These are phyloP conservation scores for Modicella reniformis DNA, from an alignment of 371 early-diverging fungal genomes.

Conservation along the genomic window DNA sequence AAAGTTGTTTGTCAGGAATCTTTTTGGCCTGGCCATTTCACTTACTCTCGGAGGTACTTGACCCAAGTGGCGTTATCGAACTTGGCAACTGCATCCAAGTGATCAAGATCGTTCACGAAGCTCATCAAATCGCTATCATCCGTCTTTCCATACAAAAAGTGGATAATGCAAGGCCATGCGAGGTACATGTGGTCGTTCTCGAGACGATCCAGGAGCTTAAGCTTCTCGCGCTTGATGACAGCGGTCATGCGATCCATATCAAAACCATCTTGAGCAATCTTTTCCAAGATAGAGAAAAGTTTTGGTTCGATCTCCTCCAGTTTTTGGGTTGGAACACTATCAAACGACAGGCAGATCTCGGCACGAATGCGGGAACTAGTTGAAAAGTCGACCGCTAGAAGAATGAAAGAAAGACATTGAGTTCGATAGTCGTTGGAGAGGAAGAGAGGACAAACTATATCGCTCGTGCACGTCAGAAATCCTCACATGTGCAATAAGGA, in stretches of 20 bases:
- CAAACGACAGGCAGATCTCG: slow-evolving; percentile 62
- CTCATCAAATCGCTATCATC: slow-evolving; percentile 64
- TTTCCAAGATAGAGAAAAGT: slow-evolving; percentile 61
- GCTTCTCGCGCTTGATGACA: slow-evolving; percentile 68
- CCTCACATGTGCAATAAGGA: slow-evolving; percentile 69
- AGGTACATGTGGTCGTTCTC: slow-evolving; percentile 50
- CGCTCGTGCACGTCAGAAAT: no score
- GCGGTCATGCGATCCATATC: slow-evolving; percentile 73
- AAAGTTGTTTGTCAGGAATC: no score
- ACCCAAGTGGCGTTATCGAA: slow-evolving; percentile 66
- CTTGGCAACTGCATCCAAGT: slow-evolving; percentile 58
- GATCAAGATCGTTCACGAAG: slow-evolving; percentile 62
- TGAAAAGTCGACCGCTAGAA: slow-evolving; percentile 64
- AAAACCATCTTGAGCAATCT: slow-evolving; percentile 64
- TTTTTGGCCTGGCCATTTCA: no score
- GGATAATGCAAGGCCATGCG: slow-evolving; percentile 54
- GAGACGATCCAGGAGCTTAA: slow-evolving; percentile 57
- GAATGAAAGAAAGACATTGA: neutral
- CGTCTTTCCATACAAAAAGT: slow-evolving; percentile 69
- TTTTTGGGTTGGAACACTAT: slow-evolving; percentile 73
- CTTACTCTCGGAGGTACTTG: slow-evolving; percentile 62
- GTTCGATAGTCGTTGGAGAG: neutral
- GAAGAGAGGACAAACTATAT: neutral
- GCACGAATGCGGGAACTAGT: slow-evolving; percentile 66
- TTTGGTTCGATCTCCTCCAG: slow-evolving; percentile 62